Base-by-base conservation (phyloP, 1,139 yeast species). In the Geotrichum klebahnii region DNA sequence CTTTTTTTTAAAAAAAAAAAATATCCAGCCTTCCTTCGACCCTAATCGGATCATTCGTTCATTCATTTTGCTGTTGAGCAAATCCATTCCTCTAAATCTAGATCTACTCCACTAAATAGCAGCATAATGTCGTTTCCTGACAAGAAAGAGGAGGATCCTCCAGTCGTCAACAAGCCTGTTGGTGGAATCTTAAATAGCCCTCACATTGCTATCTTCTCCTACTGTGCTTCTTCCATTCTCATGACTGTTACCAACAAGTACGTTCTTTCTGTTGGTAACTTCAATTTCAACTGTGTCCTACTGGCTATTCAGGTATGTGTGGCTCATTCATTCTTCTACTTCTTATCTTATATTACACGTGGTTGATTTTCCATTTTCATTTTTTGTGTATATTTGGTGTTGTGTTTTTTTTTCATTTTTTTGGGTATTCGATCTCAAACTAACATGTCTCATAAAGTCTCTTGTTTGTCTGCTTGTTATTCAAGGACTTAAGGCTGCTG, bases 161-260 rank as follows among this genome's bases (percentile, higher is more conserved):
- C 36, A 34, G 44, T 32, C n/a, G n/a, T n/a, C n/a, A n/a, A n/a
- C n/a, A n/a, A n/a, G 22, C 47, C 48, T n/a, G 33, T 42, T 37
- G 29, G 19, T 6, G 23, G 43, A 22, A 22, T 54, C 35, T 35
- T 81, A 61, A 88, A 88, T 75, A 82, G 88, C 54, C 95, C 92
- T 24, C 90, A 94, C 19, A 76, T 87, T 59, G 89, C 97, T 51
- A 87, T 89, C 61, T 69, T 82, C 56, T 78, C 88, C 37, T 92
- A 92, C 79, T 92, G 97, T 76, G 77, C 79, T 53, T 85, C 97
- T 26, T 92, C 97, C 22, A 90, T 92, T 62, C 73, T 90, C 69
- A 92, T 92, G 98, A 92, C 98, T n/a, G 87, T 90, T 56, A 90
- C 97, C 55, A 92, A 92, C 77, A 92, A 92, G 73, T 89, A 81